Conservation (phyloP, 805 yeast species). For the Suhomyces sp. region DNA sequence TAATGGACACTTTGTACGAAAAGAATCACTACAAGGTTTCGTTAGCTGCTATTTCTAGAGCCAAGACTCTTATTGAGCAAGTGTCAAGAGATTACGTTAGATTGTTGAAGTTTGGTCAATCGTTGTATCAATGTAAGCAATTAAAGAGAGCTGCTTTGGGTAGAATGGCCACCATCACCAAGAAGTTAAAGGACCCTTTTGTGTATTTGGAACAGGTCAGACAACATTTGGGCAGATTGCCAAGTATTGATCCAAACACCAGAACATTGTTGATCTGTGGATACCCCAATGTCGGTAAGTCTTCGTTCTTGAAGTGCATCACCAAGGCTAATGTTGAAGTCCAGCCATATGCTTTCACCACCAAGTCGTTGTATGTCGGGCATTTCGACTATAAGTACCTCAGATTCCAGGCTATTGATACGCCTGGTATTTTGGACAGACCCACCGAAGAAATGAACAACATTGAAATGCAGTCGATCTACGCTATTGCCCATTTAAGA, state of each 20-base stretch:
- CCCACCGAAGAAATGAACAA: slow-evolving; percentile 99
- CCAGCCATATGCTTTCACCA: slow-evolving; percentile 98
- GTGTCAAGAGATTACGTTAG: slow-evolving; percentile 94
- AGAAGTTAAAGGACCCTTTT: slow-evolving; percentile 92
- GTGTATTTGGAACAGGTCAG: slow-evolving; percentile 95
- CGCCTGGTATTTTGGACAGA: slow-evolving; percentile 97
- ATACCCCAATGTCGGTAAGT: slow-evolving; percentile 98
- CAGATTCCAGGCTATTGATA: slow-evolving; percentile 97
- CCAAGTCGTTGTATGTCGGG: slow-evolving; percentile 95
- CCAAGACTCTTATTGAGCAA: slow-evolving; percentile 91
- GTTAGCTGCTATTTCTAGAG: slow-evolving; percentile 89
- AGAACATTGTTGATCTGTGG: slow-evolving; percentile 97
- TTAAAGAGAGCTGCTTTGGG: slow-evolving; percentile 98
- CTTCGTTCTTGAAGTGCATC: slow-evolving; percentile 87
- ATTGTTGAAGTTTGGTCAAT: slow-evolving; percentile 94
- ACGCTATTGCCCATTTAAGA: slow-evolving; percentile 97
- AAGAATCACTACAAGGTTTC: slow-evolving; percentile 98
- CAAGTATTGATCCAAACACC: slow-evolving; percentile 97
- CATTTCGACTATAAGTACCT: slow-evolving; percentile 97
- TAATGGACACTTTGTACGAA: slow-evolving; percentile 96
- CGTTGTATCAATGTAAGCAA: slow-evolving; percentile 97
- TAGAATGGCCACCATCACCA: slow-evolving; percentile 98
- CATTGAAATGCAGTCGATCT: slow-evolving; percentile 98
- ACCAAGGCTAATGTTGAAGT: slow-evolving; percentile 99
- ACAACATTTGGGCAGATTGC: slow-evolving; percentile 98